Base-by-base conservation (phyloP, 805 yeast species). In the Myxozyma udenii region DNA sequence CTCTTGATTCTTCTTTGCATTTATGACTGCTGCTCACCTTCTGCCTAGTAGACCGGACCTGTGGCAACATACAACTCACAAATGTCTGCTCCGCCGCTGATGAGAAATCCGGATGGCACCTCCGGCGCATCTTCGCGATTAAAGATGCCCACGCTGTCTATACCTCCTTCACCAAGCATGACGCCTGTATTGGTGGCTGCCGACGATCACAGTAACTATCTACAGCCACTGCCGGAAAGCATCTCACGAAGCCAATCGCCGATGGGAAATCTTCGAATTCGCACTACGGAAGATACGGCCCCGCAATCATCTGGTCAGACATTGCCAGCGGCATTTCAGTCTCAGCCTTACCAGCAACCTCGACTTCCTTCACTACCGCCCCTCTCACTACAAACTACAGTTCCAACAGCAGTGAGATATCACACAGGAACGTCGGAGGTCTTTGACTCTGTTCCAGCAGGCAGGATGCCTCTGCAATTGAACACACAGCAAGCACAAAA, bases 11-110 rank as follows among this genome's bases (percentile, higher is more conserved):
- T n/a, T n/a, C n/a, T n/a, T n/a, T n/a, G n/a, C n/a, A n/a, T 30
- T 30, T 30, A 14, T 14, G 12, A 30, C 33, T 30, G 33, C 33
- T n/a, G n/a, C n/a, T n/a, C n/a, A n/a, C n/a, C 14, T 14, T 30
- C 33, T 11, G 33, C 33, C 14, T 14, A 14, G 12, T 30, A 11
- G 33, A 30, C 11, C 33, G 14, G 11, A 30, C 14, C 33, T 30
- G 11, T 14, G 33, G 33, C 33, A 30, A 14, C 33, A 30, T 14
- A 30, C 12, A 30, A 11, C 14, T 14, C 33, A 30, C 33, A 14
- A 30, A 50, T 50, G 54, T 50, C 55, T 4, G 47, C 43, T 11
- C 56, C 56, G 12, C 59, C 59, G 11, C 33, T 53, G 18, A 44
- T 55, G 14, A 40, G 47, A 41, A 51, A 50, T 23, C 56, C 53